phyloP scores from a whole-genome alignment of 768 basidiomycete species.

The Suillus fuscotomentosus region DNA sequence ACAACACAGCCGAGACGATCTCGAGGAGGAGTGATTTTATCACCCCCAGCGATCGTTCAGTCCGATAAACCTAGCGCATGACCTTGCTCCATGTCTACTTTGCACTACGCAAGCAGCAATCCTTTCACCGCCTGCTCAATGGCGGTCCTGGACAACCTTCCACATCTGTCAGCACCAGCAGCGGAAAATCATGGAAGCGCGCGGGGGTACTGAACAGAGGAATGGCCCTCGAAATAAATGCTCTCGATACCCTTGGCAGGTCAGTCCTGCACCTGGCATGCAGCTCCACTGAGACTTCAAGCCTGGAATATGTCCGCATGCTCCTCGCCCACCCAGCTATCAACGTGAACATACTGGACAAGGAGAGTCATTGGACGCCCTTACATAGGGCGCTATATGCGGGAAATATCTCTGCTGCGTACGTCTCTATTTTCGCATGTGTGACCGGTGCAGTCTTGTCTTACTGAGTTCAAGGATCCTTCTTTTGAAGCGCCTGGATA shows the following conservation, averaged over 20 bases:
- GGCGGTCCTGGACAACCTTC: conserved; percentile 18
- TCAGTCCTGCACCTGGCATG: conserved; percentile 85
- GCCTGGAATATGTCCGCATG: conserved; percentile 74
- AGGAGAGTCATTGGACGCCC: conserved; percentile 89
- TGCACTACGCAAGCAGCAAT: conserved; percentile 66
- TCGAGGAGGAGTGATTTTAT: conserved; percentile 20
- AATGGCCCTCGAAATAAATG: conserved; percentile 58
- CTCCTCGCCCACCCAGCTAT: conserved; percentile 73
- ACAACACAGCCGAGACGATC: background rate
- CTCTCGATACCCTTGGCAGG: conserved; percentile 66
- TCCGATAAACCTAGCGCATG: conserved; percentile 40
- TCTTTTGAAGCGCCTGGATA: conserved; percentile 72
- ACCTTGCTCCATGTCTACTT: conserved; percentile 81
- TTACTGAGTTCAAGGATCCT: conserved; percentile 51
- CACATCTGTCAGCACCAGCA: conserved; percentile 41
- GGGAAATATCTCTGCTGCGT: conserved; percentile 74
- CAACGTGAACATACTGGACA: conserved; percentile 78
- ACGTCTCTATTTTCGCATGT: conserved; percentile 25
- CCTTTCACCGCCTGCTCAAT: conserved; percentile 70
- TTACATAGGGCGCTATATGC: conserved; percentile 84
- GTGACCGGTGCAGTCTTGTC: conserved; percentile 4
- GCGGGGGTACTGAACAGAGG: conserved; percentile 35
- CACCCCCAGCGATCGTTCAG: conserved; percentile 19
- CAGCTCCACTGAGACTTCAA: conserved; percentile 53
- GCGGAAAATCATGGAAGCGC: conserved; percentile 58